Conservation (phyloP, 2,329 filamentous ascomycete species). For the Leptographium lundbergii region DNA sequence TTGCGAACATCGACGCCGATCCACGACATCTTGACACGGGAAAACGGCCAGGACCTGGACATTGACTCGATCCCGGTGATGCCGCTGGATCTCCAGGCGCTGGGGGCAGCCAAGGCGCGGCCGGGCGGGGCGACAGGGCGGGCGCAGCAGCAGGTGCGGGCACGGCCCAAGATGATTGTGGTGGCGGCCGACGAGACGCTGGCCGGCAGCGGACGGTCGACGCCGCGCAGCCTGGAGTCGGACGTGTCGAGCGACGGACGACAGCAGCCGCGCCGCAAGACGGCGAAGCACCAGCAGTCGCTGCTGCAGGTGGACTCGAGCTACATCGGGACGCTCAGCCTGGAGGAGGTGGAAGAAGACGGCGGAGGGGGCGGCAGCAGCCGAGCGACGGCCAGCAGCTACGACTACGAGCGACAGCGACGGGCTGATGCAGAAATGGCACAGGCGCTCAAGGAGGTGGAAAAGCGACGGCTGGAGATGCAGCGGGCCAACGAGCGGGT, state of each 20-base stretch:
- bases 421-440: conserved; percentile 82
- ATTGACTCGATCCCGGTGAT: conserved; percentile 95
- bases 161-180: conserved; percentile 51
- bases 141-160: conserved; percentile 6
- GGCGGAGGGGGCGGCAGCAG: conserved; percentile 13
- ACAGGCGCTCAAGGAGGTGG: conserved; percentile 77
- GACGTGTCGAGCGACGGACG: conserved; percentile 28
- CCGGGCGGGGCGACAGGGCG: conserved; percentile 13
- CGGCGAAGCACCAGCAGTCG: conserved; percentile 39
- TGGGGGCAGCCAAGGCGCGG: conserved; percentile 15
- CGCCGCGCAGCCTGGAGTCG: conserved; percentile 39
- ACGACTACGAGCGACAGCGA: conserved; percentile 53
- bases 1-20: conserved; percentile 62
- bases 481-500: conserved; percentile 67
- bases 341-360: conserved; percentile 47
- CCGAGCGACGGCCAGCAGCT: conserved; percentile 12
- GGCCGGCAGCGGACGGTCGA: conserved; percentile 36
- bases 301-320: conserved; percentile 82
- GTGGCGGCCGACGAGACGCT: conserved; percentile 66
- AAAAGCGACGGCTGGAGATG: conserved; percentile 79
- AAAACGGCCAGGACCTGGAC: conserved; percentile 69
- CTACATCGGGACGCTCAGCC: conserved; percentile 58
- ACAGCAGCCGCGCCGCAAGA: conserved; percentile 24
- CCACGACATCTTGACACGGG: conserved; percentile 59
- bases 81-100: conserved; percentile 64